Base-by-base conservation (phyloP, 2,329 filamentous ascomycete species). In the Allantophomopsis lycopodina region DNA sequence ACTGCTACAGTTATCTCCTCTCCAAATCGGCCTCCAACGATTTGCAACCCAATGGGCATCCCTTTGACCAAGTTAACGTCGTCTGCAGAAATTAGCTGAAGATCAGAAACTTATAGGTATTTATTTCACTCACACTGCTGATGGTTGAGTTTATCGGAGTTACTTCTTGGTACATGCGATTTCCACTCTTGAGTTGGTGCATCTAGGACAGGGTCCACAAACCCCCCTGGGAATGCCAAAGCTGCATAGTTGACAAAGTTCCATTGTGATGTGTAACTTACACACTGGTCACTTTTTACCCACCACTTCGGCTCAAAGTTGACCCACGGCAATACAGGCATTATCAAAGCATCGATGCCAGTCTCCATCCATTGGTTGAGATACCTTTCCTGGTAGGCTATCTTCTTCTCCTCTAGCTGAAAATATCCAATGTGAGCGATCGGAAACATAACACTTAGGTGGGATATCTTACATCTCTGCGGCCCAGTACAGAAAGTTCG, bases 191-290 rank as follows among this genome's bases (percentile, higher is more conserved):
- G 11, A 30, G n/a, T 15, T 16, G 38, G 35, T 30, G 33, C 32
- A 30, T 47, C 45, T 13, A 43, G 16, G 15, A 12, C 15, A 1
- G 36, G 17, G 38, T 42, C 41, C 8, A 36, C 45, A 2, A 13
- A 36, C 7, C 32, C 33, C 15, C 35, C 41, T 4, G 45, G 45
- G 2, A 47, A 17, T 12, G 38, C 34, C 18, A 45, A 35, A 8
- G 43, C 39, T 4, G 45, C 20, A 20, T 45, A 47, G 34, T 45
- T 47, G 10, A 57, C 38, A 31, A 55, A 42, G 36, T 56, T 56
- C 50, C 49, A 57, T 13, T 55, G 32, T 18, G 54, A 54, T 7
- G 54, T 55, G 36, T 56, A 57, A 2, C 52, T 49, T 1, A 54
- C 46, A 50, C 52, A 55, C 34, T 45, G 46, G 20, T 48, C 50